Base-by-base conservation (phyloP, 116 monocot genomes). In the Posidonia oceanica region DNA sequence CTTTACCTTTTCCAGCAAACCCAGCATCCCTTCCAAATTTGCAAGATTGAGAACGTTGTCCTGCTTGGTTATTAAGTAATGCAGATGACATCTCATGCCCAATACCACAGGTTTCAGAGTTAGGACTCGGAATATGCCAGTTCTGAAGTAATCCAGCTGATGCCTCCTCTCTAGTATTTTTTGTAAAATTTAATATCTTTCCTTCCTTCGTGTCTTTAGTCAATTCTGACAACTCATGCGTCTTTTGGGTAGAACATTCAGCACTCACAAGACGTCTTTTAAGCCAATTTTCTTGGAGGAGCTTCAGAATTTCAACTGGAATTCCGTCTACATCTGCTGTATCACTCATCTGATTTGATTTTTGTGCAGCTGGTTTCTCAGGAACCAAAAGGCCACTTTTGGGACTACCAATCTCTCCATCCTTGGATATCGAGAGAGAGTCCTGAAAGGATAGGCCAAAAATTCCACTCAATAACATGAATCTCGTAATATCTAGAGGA, bases 241-340 rank as follows among this genome's bases (percentile, higher is more conserved):
- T 55, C 20, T 21, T 71, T 60, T 61, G 61, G 60, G 39, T 39
- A 67, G 77, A 59, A 66, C 56, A 16, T 41, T 59, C 74, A 66
- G 75, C 54, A 76, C 72, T 75, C 22, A 39, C 48, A 40, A 74
- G 40, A 72, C 44, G 69, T 57, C 83, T 66, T 71, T 87, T 83
- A 38, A 85, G 84, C 73, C 77, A 84, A 58, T 85, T 87, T 71
- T 79, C 87, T 52, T 87, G 85, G 23, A 91, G 76, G 59, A 91
- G 83, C 83, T 85, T 83, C 14, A 91, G 85, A 79, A 91, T 87
- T 72, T 91, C 91, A 78, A 91, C 81, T 67, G 91, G 87, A 59
- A 91, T 74, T 61, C 81, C 91, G 71, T 91, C 85, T 59, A 66
- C 56, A 69, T 59, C 54, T 69, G 76, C 73, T 54, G 66, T 21